phyloP scores from a whole-genome alignment of 2,329 filamentous ascomycete species.

The Xylaria multiplex region DNA sequence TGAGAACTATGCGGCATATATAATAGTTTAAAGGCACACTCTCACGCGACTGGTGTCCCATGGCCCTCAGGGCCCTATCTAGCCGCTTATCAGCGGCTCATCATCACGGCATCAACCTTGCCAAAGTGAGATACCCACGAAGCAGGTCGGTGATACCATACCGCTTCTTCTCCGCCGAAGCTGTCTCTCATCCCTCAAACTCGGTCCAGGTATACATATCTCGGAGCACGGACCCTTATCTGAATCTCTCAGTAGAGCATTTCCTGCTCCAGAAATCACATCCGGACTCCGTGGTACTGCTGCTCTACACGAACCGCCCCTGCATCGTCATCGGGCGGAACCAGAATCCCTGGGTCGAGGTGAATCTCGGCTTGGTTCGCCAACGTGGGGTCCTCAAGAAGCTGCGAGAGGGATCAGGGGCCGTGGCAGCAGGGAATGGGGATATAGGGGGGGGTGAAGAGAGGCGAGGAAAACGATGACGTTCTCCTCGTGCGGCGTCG shows the following conservation, averaged over 20 bases:
- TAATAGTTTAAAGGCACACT: background rate
- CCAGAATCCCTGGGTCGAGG: constrained; percentile 97
- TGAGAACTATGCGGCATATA: background rate
- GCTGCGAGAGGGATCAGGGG: constrained; percentile 8
- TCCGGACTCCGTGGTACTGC: constrained; percentile 78
- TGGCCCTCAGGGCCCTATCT: constrained; percentile 36
- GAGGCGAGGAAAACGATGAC: constrained; percentile 43
- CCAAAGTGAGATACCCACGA: constrained; percentile 11
- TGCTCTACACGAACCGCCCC: constrained; percentile 88
- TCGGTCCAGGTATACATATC: constrained; percentile 77
- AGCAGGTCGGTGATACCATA: constrained; percentile 1
- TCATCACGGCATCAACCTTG: constrained; percentile 10
- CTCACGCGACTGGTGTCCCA: constrained; percentile 15
- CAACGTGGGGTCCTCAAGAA: constrained; percentile 32
- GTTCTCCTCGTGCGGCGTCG: constrained; percentile 80
- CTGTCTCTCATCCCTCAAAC: constrained; percentile 56
- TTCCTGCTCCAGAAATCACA: constrained; percentile 81
- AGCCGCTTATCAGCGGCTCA: constrained; percentile 31
- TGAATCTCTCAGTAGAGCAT: constrained; percentile 95
- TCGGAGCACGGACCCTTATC: constrained; percentile 75
- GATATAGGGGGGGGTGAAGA: constrained; percentile 21
- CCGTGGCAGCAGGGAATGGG: constrained; percentile 16
- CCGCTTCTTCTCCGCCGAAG: constrained; percentile 50
- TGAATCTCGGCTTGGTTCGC: constrained; percentile 73
- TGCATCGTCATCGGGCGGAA: constrained; percentile 94